These are phyloP conservation scores for Colletotrichum karsti DNA, from an alignment of 2,329 filamentous ascomycete genomes.

Conservation along the genomic window DNA sequence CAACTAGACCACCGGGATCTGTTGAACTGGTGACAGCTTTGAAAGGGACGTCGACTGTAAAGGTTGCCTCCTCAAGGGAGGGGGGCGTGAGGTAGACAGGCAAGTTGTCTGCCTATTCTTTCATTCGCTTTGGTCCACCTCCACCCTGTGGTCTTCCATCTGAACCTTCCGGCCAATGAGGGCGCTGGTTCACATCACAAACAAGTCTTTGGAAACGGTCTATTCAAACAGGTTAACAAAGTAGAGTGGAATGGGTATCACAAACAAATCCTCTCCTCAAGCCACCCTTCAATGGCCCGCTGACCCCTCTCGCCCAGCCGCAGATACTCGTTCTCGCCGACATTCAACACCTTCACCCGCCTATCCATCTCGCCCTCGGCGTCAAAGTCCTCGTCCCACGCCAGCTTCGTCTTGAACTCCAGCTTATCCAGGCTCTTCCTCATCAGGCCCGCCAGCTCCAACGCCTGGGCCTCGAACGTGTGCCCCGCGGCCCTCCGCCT, in stretches of 20 bases:
- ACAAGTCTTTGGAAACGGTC: no score
- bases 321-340: conserved; percentile 40
- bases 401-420: conserved; percentile 52
- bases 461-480: conserved; percentile 55
- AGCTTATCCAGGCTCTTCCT: conserved; percentile 54
- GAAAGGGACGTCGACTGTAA: no score
- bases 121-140: no score
- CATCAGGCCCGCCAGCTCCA: conserved; percentile 57
- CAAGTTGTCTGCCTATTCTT: no score
- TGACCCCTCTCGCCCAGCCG: conserved; percentile 39
- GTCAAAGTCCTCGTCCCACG: conserved; percentile 50
- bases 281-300: conserved; percentile 39
- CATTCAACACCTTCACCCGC: conserved; percentile 48
- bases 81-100: no score
- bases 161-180: no score
- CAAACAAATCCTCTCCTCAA: conserved; percentile 31
- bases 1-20: no score
- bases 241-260: conserved; percentile 11
- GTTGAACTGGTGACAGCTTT: no score
- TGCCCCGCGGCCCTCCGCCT: conserved; percentile 42
- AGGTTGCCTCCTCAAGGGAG: no score
- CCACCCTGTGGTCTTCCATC: no score
- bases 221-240: no score
- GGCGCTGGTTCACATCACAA: no score
- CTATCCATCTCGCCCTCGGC: conserved; percentile 42